These are phyloP conservation scores for Hypoxylon sp. DNA, from an alignment of 2,329 filamentous ascomycete genomes.

Conservation along the genomic window DNA sequence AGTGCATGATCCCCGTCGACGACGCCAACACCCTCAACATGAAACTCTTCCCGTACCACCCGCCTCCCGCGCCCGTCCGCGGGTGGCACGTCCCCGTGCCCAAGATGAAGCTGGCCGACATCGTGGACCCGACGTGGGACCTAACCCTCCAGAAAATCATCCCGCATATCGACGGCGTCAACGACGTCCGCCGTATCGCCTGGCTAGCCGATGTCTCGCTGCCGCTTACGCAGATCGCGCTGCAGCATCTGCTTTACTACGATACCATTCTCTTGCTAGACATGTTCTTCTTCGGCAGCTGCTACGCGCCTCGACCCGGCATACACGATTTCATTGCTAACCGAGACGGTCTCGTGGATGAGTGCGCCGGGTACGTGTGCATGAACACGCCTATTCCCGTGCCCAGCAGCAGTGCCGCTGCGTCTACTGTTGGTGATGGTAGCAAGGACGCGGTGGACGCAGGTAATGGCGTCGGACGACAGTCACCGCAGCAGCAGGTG, in stretches of 20 bases:
- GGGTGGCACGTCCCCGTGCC: conserved; percentile 92
- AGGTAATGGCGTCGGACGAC: conserved; percentile 14
- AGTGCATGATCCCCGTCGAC: conserved; percentile 98
- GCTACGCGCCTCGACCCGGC: conserved; percentile 86
- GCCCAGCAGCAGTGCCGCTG: neutral
- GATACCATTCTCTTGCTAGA: conserved; percentile 91
- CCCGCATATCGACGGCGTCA: conserved; percentile 89
- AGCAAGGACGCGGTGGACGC: conserved; percentile 12
- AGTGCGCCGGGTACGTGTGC: conserved; percentile 89
- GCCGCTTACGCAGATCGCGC: conserved; percentile 85
- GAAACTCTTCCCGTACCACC: conserved; percentile 90
- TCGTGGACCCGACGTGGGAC: conserved; percentile 80
- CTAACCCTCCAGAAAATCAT: conserved; percentile 85
- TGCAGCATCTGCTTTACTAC: conserved; percentile 93
- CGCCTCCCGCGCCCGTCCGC: conserved; percentile 81
- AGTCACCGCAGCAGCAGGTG: conserved; percentile 50
- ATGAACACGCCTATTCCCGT: conserved; percentile 49
- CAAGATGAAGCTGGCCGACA: conserved; percentile 74
- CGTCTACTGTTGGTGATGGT: neutral
- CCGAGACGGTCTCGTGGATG: conserved; percentile 80
- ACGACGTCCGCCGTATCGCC: conserved; percentile 89
- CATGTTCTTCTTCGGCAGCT: conserved; percentile 93
- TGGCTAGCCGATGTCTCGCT: conserved; percentile 88
- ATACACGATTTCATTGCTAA: conserved; percentile 86
- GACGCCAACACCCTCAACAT: conserved; percentile 96